These are phyloP conservation scores for Rhizopogon rudus DNA, from an alignment of 768 basidiomycete species.

Conservation along the genomic window DNA sequence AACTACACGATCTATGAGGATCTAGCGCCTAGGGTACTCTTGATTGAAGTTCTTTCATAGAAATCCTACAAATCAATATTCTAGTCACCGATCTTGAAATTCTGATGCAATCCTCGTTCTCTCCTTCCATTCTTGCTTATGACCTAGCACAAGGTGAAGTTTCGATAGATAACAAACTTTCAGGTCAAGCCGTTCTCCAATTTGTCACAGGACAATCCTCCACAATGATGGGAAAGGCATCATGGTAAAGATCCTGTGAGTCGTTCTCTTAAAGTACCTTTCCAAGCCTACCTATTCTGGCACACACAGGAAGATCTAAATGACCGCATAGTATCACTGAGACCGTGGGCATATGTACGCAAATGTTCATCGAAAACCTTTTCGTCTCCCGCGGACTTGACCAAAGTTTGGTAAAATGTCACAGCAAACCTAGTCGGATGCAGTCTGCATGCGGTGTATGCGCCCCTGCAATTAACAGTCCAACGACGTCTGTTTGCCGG, in stretches of 20 bases:
- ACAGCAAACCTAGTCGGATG: conserved; percentile 4
- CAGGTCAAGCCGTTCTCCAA: no score
- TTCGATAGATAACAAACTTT: no score
- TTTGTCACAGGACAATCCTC: not conserved
- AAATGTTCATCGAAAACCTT: no score
- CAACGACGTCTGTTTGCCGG: conserved; percentile 3
- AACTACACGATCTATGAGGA: no score
- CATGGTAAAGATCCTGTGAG: not conserved
- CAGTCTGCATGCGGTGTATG: conserved; percentile 4
- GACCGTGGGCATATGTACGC: conserved; percentile 1
- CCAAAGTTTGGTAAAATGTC: conserved; percentile 1
- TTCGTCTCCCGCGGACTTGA: conserved; percentile 6
- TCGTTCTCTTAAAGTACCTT: not conserved
- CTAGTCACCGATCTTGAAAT: no score
- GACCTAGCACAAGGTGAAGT: no score
- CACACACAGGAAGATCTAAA: not conserved
- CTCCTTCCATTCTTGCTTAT: no score
- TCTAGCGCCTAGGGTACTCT: no score
- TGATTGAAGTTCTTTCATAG: no score
- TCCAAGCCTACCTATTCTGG: not conserved
- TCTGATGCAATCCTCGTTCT: no score
- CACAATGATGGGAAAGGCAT: not conserved
- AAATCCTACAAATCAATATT: no score
- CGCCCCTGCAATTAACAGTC: conserved; percentile 6
- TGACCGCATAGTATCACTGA: not conserved